A percentile compares a stretch with the other conserved stretches of the same genome.
phyloP scores from a whole-genome alignment of 495 filamentous ascomycete genomes.

The Penicillium coffeae region DNA sequence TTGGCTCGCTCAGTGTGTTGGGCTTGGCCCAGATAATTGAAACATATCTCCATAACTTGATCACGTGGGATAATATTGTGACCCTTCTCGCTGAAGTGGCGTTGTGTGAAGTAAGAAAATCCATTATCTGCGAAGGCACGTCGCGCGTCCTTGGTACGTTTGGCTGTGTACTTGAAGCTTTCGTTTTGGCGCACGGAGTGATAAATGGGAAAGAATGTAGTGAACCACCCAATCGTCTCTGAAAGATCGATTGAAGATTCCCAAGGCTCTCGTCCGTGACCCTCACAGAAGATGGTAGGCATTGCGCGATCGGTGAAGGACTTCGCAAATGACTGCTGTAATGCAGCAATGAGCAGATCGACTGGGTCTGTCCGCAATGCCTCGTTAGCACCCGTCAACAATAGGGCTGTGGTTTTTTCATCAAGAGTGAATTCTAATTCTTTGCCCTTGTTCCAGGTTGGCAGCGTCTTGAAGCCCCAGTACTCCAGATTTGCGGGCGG shows the following conservation, averaged over 20 bases:
- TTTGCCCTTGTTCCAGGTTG: neutral
- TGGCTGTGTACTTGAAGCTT: too few relatives aligned
- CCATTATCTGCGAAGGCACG: neutral
- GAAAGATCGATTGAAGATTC: neutral
- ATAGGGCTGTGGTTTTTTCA: neutral
- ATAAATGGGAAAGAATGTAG: neutral
- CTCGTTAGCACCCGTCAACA: neutral
- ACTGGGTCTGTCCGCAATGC: neutral
- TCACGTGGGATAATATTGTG: neutral
- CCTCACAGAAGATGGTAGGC: neutral
- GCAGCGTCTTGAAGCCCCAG: neutral
- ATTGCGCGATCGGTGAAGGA: constrained; percentile 32
- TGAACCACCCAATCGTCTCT: neutral
- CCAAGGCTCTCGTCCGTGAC: constrained; percentile 1
- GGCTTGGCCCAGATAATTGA: neutral
- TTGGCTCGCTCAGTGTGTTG: neutral
- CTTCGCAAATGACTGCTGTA: neutral
- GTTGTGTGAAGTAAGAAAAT: neutral
- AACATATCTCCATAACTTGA: neutral
- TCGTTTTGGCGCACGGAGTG: too few relatives aligned
- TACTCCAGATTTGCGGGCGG: neutral
- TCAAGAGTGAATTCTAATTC: neutral
- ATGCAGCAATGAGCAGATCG: neutral
- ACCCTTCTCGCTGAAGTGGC: neutral
- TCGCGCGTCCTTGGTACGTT: neutral